Percentiles rank a stretch among this genome's conserved stretches.
phyloP scores from a whole-genome alignment of 768 basidiomycete genomes.

The Phlegmacium glaucopus region DNA sequence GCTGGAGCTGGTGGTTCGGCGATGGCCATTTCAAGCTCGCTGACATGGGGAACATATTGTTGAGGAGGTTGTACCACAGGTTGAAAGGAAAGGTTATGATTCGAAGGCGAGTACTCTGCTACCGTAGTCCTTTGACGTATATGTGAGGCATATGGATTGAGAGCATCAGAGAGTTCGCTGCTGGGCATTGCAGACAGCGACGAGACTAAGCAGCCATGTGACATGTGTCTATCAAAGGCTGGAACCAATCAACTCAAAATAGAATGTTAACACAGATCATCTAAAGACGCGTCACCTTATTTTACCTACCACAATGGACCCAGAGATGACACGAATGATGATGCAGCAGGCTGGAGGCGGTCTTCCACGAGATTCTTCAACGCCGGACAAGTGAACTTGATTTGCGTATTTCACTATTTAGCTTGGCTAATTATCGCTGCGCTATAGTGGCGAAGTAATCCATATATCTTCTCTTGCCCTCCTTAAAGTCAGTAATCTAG shows the following conservation, averaged over 20 bases:
- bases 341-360: slow-evolving; percentile 43
- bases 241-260: slow-evolving; percentile 28
- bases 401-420: slow-evolving; percentile 1
- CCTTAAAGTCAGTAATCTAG: slow-evolving; percentile 66
- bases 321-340: slow-evolving; percentile 48
- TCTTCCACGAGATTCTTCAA: slow-evolving; percentile 43
- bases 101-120: slow-evolving; percentile 8
- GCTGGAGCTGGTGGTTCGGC: slow-evolving; percentile 42
- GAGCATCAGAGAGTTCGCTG: slow-evolving; percentile 77
- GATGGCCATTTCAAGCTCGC: slow-evolving; percentile 63
- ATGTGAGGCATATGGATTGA: slow-evolving; percentile 64
- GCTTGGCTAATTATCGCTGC: slow-evolving; percentile 7
- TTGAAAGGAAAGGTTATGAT: slow-evolving; percentile 14
- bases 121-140: slow-evolving; percentile 26
- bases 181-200: slow-evolving; percentile 12
- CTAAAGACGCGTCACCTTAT: slow-evolving; percentile 44
- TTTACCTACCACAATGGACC: slow-evolving; percentile 38
- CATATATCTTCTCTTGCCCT: slow-evolving; percentile 98
- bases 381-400: slow-evolving; percentile 73
- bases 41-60: slow-evolving; percentile 52
- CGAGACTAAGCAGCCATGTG: neutral
- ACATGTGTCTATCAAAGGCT: slow-evolving; percentile 11
- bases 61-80: slow-evolving; percentile 28
- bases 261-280: slow-evolving; percentile 18
- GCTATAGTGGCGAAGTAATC: slow-evolving; percentile 81